Conservation (phyloP, 2,329 filamentous ascomycete species). For the Aureobasidium musti region DNA sequence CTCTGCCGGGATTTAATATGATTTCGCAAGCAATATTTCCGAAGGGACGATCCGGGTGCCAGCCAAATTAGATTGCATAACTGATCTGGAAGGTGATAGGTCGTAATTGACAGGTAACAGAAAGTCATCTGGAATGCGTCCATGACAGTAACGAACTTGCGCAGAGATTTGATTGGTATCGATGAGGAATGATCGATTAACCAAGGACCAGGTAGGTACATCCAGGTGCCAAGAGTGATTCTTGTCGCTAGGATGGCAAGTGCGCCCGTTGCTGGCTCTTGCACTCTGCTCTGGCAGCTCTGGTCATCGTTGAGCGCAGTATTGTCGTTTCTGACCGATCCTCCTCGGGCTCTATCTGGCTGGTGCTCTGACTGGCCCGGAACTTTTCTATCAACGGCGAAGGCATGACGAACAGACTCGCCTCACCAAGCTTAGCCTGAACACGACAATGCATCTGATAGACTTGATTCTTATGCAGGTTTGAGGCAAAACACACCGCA, state of each 20-base stretch:
- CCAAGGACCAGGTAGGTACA: background rate
- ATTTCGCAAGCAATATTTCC: background rate
- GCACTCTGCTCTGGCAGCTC: background rate
- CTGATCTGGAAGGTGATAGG: slow-evolving; percentile 1
- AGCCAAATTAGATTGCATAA: background rate
- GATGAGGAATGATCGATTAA: background rate
- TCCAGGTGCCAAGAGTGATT: background rate
- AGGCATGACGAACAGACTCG: background rate
- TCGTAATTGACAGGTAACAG: slow-evolving; percentile 12
- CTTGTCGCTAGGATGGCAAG: background rate
- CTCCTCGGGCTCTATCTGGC: background rate
- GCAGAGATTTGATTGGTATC: background rate
- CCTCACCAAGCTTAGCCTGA: background rate
- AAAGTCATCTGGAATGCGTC: background rate
- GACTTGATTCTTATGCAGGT: background rate
- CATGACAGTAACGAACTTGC: background rate
- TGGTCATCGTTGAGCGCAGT: background rate
- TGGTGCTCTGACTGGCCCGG: background rate
- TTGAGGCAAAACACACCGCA: slow-evolving; percentile 9
- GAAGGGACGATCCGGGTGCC: background rate
- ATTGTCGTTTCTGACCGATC: background rate
- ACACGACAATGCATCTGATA: background rate
- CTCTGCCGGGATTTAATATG: background rate
- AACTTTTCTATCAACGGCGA: too few relatives aligned
- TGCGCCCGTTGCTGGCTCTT: background rate